phyloP scores from a whole-genome alignment of 352 stramenopile species.

The Lagenidium sp. region DNA sequence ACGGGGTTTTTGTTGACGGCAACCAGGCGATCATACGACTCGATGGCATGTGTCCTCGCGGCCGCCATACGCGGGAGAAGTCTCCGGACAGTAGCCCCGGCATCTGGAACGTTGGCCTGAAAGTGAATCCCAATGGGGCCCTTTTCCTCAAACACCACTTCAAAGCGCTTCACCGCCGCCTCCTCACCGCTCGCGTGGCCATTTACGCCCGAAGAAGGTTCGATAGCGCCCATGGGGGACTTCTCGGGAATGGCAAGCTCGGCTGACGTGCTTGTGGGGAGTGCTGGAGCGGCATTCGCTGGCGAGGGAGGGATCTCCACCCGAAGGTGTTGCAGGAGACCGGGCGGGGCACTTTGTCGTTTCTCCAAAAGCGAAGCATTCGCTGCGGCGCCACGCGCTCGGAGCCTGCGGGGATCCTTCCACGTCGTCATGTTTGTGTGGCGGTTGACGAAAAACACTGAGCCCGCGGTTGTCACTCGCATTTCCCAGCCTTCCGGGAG shows the following conservation, averaged over 20 bases:
- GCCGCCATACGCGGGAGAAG: conserved; percentile 54
- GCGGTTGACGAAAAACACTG: conserved; percentile 75
- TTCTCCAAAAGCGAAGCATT: conserved; percentile 3
- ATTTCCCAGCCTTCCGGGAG: conserved; percentile 75
- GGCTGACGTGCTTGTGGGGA: too few species aligned
- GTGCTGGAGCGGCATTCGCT: too few species aligned
- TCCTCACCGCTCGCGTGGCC: neutral
- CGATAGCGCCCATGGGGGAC: too few species aligned
- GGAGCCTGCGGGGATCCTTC: conserved; percentile 62
- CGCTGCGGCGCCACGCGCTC: conserved; percentile 5
- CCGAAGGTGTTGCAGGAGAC: neutral
- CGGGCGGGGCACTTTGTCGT: neutral
- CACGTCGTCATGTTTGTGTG: conserved; percentile 68
- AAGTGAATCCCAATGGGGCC: conserved; percentile 78
- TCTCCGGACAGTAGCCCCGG: conserved; percentile 46
- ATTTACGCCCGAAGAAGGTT: neutral
- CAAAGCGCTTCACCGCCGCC: conserved; percentile 13
- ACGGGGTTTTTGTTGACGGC: conserved; percentile 71
- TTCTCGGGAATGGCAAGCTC: too few species aligned
- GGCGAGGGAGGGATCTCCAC: neutral
- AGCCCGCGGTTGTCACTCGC: conserved; percentile 52
- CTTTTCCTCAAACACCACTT: conserved; percentile 70
- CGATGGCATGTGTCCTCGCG: conserved; percentile 27
- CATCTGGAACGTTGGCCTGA: conserved; percentile 61
- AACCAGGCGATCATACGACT: conserved; percentile 61